Percentiles rank a stretch among this genome's conserved stretches.
These are phyloP conservation scores for Starmerella sirachaensis DNA, from an alignment of 805 yeast species.

Conservation along the genomic window DNA sequence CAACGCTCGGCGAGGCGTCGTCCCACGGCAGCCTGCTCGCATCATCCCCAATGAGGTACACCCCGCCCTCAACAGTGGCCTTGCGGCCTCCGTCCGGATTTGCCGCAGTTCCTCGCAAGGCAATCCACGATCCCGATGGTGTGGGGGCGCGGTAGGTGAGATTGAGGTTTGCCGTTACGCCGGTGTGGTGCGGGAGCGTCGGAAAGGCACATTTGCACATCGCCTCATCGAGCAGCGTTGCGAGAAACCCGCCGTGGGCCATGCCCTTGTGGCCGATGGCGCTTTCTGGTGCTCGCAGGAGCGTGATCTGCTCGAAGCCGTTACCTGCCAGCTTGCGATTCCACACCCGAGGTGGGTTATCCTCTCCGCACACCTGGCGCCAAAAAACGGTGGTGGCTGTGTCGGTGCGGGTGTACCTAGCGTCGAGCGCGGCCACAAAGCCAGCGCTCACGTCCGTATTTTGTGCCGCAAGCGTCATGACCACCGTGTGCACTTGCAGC, in stretches of 20 bases:
- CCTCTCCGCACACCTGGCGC: too few relatives aligned
- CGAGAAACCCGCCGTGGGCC: constrained; percentile 76
- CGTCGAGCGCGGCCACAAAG: too few relatives aligned
- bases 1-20: constrained; percentile 18
- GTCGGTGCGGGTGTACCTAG: too few relatives aligned
- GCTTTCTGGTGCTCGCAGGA: constrained; percentile 23
- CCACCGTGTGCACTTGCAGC: too few relatives aligned
- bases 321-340: neutral
- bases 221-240: constrained; percentile 77
- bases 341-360: neutral
- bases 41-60: constrained; percentile 36
- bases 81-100: constrained; percentile 42
- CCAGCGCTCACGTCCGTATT: too few relatives aligned
- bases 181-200: constrained; percentile 62
- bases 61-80: constrained; percentile 59
- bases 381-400: too few relatives aligned
- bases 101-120: constrained; percentile 59
- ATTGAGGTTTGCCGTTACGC: constrained; percentile 74
- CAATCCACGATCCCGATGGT: constrained; percentile 49
- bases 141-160: constrained; percentile 50
- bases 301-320: constrained; percentile 9
- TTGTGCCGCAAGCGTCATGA: too few relatives aligned
- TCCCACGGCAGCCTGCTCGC: constrained; percentile 12
- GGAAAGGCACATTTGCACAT: constrained; percentile 80
- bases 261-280: constrained; percentile 58